Evolutionary conservation across 2,329 filamentous ascomycete species (phyloP), one percentile per base, ranked within the genome.

Genomic region (Ceratocystis lukuohia): DNA sequence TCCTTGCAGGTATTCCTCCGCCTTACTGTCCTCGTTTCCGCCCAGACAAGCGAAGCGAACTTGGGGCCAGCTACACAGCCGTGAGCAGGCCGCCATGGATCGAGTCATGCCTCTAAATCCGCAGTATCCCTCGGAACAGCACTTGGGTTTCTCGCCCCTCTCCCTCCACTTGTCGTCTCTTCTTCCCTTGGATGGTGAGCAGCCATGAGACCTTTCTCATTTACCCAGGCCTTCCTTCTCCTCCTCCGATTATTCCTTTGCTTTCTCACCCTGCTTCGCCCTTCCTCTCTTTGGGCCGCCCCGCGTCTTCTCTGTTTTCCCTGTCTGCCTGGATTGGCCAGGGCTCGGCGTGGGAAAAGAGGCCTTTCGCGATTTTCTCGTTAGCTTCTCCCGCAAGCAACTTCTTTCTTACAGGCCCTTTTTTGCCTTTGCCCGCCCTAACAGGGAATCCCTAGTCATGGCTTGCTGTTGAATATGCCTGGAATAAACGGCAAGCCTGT

Each of bases 41-140:
- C 33, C 33, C 33, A 37, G 33, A 37, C 33, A 37, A 37, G 33
- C 33, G 8, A 37, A 37, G 33, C 33, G 33, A 37, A 10, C 33
- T 37, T 37, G 7, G 33, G 33, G 33, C 33, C 33, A 10, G 8
- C 8, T 37, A 37, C 33, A 37, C 15, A 50, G 17, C 15, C 17
- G 20, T n/a, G 15, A 22, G 17, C 46, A n/a, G 8, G 20, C 46
- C 46, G n/a, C 15, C 17, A 22, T 12, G 7, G 20, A 30, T 8
- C 50, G 5, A 56, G 33, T 41, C 53, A 61, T 65, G 64, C 57
- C 53, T 65, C 64, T 65, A 61, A 65, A 48, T 65, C 25, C 64
- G 64, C 64, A 65, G 64, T 65, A 61, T n/a, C 37, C 30, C 63
- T 48, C 48, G 45, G 48, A 41, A 30, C 48, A 65, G 28, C 20